Evolutionary conservation across 352 stramenopile genomes (phyloP).

Genomic region (Aphanomyces euteiches): DNA sequence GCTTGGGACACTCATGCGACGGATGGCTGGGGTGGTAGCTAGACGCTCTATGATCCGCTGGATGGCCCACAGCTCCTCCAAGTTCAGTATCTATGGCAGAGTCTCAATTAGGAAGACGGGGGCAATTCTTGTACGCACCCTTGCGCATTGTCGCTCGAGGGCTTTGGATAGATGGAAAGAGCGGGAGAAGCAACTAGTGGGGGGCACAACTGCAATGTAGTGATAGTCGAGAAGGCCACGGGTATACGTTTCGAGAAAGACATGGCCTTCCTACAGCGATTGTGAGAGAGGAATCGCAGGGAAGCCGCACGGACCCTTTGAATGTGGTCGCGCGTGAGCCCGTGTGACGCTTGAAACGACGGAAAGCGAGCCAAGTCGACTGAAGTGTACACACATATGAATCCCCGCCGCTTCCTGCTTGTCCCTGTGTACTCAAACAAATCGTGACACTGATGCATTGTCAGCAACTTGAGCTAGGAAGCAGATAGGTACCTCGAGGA

Average conservation of each 20-base stretch:
- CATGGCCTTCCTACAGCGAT: neutral
- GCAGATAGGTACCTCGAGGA: constrained; percentile 38
- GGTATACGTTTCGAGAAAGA: constrained; percentile 20
- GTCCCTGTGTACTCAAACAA: constrained; percentile 51
- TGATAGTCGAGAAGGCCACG: neutral
- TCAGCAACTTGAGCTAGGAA: neutral
- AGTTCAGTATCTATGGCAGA: neutral
- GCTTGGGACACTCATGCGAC: neutral
- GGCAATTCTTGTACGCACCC: neutral
- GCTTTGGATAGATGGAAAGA: neutral
- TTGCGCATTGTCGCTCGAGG: neutral
- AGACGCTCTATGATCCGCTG: neutral
- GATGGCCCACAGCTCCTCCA: neutral
- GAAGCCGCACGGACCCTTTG: neutral
- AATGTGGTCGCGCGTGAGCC: constrained; percentile 43
- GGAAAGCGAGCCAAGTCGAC: constrained; percentile 72
- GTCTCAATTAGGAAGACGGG: neutral
- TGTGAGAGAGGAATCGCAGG: neutral
- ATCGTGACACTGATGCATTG: constrained; percentile 51
- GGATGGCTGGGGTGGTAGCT: neutral
- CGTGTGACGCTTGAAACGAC: constrained; percentile 49
- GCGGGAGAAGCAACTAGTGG: neutral
- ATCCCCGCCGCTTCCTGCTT: constrained; percentile 64
- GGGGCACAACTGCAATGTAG: neutral
- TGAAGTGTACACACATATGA: constrained; percentile 76